phyloP scores from a whole-genome alignment of 148 eudicot genomes.

The Chenopodium album region DNA sequence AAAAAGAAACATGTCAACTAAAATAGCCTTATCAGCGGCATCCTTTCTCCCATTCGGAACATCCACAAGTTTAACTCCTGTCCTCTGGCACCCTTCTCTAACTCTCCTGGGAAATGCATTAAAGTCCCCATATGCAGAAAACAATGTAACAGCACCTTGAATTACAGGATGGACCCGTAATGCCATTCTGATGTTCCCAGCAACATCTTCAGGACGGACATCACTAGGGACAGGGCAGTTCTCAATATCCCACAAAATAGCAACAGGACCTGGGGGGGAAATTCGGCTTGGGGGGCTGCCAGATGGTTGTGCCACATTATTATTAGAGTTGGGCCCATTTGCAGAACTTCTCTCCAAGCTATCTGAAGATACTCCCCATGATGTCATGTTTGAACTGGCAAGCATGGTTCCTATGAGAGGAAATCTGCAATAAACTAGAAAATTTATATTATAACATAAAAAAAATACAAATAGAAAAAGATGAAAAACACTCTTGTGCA shows the following conservation, averaged over 20 bases:
- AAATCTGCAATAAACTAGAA: slow-evolving; percentile 16
- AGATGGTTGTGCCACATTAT: slow-evolving; percentile 35
- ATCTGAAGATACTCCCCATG: slow-evolving; percentile 35
- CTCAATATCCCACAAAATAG: slow-evolving; percentile 98
- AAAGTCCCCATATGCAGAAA: slow-evolving; percentile 94
- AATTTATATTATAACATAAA: neutral
- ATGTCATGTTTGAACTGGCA: slow-evolving; percentile 39
- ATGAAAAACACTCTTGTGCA: neutral
- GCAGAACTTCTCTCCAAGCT: slow-evolving; percentile 35
- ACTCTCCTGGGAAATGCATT: slow-evolving; percentile 85
- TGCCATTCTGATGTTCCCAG: slow-evolving; percentile 91
- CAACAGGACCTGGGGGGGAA: slow-evolving; percentile 59
- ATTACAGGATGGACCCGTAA: slow-evolving; percentile 81
- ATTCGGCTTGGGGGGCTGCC: slow-evolving; percentile 29
- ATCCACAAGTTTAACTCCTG: slow-evolving; percentile 91
- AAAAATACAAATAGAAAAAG: too few species aligned
- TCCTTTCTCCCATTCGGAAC: slow-evolving; percentile 97
- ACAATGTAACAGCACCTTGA: slow-evolving; percentile 72
- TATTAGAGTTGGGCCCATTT: slow-evolving; percentile 29
- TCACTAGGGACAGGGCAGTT: slow-evolving; percentile 96
- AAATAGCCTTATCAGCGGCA: slow-evolving; percentile 98
- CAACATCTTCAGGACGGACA: slow-evolving; percentile 89
- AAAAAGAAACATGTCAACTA: slow-evolving; percentile 96
- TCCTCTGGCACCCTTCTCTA: slow-evolving; percentile 97
- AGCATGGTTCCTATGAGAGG: slow-evolving; percentile 26